phyloP scores from a whole-genome alignment of 2,329 filamentous ascomycete species.

The Epichloe bromicola region DNA sequence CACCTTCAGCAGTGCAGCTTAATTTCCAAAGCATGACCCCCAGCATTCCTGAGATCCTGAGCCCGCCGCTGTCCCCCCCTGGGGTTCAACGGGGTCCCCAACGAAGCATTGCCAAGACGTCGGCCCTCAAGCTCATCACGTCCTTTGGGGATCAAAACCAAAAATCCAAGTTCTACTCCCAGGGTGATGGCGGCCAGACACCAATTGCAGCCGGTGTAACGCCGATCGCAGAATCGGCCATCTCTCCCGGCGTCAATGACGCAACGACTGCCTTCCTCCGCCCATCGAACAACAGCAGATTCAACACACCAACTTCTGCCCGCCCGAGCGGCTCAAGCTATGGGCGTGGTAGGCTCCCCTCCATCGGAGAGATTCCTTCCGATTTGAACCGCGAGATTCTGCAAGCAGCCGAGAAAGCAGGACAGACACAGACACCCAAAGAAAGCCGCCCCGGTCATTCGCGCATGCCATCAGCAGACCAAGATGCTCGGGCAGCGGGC shows the following conservation, averaged over 20 bases:
- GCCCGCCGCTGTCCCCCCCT: slow-evolving; percentile 63
- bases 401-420: slow-evolving; percentile 13
- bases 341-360: slow-evolving; percentile 54
- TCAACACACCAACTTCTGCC: slow-evolving; percentile 58
- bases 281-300: slow-evolving; percentile 52
- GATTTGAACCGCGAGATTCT: slow-evolving; percentile 20
- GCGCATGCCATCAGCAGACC: slow-evolving; percentile 26
- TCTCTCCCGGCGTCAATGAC: slow-evolving; percentile 49
- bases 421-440: slow-evolving; percentile 15
- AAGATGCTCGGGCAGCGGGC: slow-evolving; percentile 29
- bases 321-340: slow-evolving; percentile 45
- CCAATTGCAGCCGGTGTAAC: slow-evolving; percentile 76
- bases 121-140: slow-evolving; percentile 82
- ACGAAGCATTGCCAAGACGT: slow-evolving; percentile 60
- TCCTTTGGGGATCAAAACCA: slow-evolving; percentile 57
- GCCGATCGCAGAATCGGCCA: slow-evolving; percentile 69
- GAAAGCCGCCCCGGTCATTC: slow-evolving; percentile 19
- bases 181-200: slow-evolving; percentile 47
- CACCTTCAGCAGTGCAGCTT: slow-evolving; percentile 58
- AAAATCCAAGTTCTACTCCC: slow-evolving; percentile 51
- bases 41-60: slow-evolving; percentile 48
- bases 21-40: slow-evolving; percentile 41
- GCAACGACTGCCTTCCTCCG: slow-evolving; percentile 54
- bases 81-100: slow-evolving; percentile 45
- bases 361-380: slow-evolving; percentile 50